Evolutionary conservation across 2,329 filamentous ascomycete species (phyloP), one percentile per base, ranked within the genome.

Genomic region (Pyrenophora seminiperda): DNA sequence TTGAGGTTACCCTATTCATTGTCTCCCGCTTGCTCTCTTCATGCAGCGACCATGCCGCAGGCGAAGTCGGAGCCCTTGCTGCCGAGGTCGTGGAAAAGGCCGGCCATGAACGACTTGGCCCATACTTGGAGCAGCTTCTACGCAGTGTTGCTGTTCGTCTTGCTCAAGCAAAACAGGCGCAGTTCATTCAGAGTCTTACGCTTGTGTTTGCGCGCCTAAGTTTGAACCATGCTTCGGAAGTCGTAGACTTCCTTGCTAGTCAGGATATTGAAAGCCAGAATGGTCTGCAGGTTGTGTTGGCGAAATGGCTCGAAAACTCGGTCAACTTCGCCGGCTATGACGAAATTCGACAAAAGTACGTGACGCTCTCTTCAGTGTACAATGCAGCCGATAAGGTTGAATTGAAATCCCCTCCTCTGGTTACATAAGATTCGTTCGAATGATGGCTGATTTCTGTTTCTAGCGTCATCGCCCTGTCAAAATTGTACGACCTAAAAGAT

Each of bases 301-400:
- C 86, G 74, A 97, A 97, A 75, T 99, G 94, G 94, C 80, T 99
- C 1, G 94, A 97, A 76, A 96, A 97, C 74, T 96, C 91, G 3
- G 84, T 96, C 73, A 96, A 89, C 73, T 99, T 99, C 75, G 91
- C 91, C n/a, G 94, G 94, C 10, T 99, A 97, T 64, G 92, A 97
- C 65, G 93, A 97, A 73, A 97, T 97, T 63, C 85, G 92, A 62
- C 91, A 97, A 73, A 99, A 97, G 89, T 92, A 78, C 73, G 86
- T 78, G n/a, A 24, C 18, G 22, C 13, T 44, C 20, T 38, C 33
- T 30, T 19, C 18, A 11, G 24, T 24, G 18, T 10, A 18, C 17
- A 9, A 27, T 11, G 24, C 24, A 27, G 24, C 24, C 10, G 24
- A 27, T 9, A 2, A 27, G 13, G 7, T 9, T 10, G 24, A 27